Base-by-base conservation (phyloP, 2,329 filamentous ascomycete genomes). In the Beauveria asiatica region DNA sequence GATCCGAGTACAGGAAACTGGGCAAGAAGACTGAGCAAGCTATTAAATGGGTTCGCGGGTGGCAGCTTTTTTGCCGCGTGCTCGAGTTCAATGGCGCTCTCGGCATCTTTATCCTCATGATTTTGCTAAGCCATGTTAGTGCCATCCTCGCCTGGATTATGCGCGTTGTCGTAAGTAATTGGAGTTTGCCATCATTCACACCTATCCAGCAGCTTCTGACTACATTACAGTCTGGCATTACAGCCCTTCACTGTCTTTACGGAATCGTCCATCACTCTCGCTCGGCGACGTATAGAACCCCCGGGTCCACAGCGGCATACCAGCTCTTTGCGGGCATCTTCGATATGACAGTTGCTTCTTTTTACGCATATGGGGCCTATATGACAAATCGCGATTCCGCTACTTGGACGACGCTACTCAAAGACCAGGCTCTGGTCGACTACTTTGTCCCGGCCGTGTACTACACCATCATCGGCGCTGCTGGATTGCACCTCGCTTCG, bases 261-360 rank as follows among this genome's bases (percentile, higher is more conserved):
- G 89, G 83, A 46, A 81, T 95, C 62, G 94, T 89, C 68, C 92
- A 97, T 71, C 83, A 95, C 44, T 79, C 83, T 16, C 84, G 89
- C 37, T 83, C 86, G 42, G 82, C 89, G 1, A 84, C 84, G 52
- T 83, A 80, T 49, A 85, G 92, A 56, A 85, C 92, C 0, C 86
- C 93, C 0, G 87, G 80, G 3, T 96, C 90, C 23, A 90, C 91
- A 19, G 87, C 90, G 16, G 93, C 90, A 64, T 97, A 97, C 73
- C 91, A 95, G 73, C 75, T 94, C 61, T 97, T 97, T 71, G 85
- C 92, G 3, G 80, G 83, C 11, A 75, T 91, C 48, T 82, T 88
- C 46, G 93, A 97, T 71, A 68, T 84, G 16, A 75, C 75, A 11
- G 73, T 82, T 49, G 65, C 82, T 27, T 78, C 81, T 9, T 74